Evolutionary conservation across 75 land plant species (phyloP), one percentile per base, ranked within the genome.

Genomic region (Selaginella moellendorffii): DNA sequence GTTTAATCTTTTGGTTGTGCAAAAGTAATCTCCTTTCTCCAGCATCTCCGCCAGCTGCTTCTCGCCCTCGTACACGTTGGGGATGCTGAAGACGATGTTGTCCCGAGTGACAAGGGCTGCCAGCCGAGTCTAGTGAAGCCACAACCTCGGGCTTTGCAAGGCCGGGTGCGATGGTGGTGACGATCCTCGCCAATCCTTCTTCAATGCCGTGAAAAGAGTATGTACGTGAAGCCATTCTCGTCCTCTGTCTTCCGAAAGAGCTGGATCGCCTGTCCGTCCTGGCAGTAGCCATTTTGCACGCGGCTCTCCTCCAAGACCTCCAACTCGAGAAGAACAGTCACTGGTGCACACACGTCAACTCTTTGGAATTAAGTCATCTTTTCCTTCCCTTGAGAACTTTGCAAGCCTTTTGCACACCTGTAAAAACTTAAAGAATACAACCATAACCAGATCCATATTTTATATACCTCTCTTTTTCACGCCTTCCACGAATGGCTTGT

Each of bases 371-470:
- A 36, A 36, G 46, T 14, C 46, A 36, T 36, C 46, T 36, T 36
- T 36, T 36, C 46, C 46, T 36, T 36, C 46, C 46, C 46, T 36
- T 36, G 46, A 36, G 46, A 36, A 36, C 46, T 36, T 36, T 36
- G 46, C 46, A 36, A 36, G 46, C 46, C 46, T 36, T 36, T 36
- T 36, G 46, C 46, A 36, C 46, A 36, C 46, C 46, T 36, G 46
- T 36, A 36, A 36, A 36, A 36, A 36, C 46, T 36, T 36, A 36
- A 36, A 36, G 46, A 36, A 36, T 36, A 36, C 98, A 46, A 88
- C 97, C 97, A 92, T 92, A 27, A 92, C 97, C 25, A 92, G 85
- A 70, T 92, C 97, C 97, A 93, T 85, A 68, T 93, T 92, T 29
- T 89, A 87, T 27, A 93, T 76, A 19, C 98, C 98, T 64, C 98